These are phyloP conservation scores for Globisporangium nagaii DNA, from an alignment of 352 stramenopile species.

Conservation along the genomic window DNA sequence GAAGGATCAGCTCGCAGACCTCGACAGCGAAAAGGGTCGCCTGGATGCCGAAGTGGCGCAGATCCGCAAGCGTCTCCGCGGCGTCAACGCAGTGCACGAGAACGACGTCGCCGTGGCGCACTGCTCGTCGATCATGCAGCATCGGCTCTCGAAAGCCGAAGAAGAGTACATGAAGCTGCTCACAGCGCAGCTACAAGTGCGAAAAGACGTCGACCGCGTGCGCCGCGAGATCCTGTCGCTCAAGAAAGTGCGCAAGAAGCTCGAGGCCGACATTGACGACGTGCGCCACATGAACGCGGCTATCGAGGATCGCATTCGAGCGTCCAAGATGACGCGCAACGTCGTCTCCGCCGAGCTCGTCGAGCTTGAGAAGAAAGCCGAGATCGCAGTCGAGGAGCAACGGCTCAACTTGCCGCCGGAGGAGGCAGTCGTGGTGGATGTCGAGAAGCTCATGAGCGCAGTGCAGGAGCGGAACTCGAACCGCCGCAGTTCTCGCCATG, in stretches of 20 bases:
- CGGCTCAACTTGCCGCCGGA: conserved; percentile 55
- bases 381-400: conserved; percentile 47
- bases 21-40: conserved; percentile 38
- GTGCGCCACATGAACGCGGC: conserved; percentile 30
- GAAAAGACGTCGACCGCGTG: conserved; percentile 49
- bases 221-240: conserved; percentile 54
- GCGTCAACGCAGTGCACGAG: conserved; percentile 69
- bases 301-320: conserved; percentile 40
- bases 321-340: conserved; percentile 42
- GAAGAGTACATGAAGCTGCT: conserved; percentile 80
- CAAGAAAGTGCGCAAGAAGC: conserved; percentile 49
- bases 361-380: conserved; percentile 49
- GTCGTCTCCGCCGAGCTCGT: conserved; percentile 43
- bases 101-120: conserved; percentile 73
- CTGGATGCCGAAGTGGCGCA: conserved; percentile 43
- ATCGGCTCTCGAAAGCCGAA: conserved; percentile 62
- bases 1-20: conserved; percentile 44
- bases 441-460: conserved; percentile 48
- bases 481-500: neutral
- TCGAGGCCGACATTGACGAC: conserved; percentile 55
- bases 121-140: conserved; percentile 70
- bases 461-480: conserved; percentile 33
- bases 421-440: conserved; percentile 56
- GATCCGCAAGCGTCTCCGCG: conserved; percentile 46
- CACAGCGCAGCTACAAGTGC: conserved; percentile 56